Conservation (phyloP, 352 stramenopile genomes). For the Pythium monospermum region DNA sequence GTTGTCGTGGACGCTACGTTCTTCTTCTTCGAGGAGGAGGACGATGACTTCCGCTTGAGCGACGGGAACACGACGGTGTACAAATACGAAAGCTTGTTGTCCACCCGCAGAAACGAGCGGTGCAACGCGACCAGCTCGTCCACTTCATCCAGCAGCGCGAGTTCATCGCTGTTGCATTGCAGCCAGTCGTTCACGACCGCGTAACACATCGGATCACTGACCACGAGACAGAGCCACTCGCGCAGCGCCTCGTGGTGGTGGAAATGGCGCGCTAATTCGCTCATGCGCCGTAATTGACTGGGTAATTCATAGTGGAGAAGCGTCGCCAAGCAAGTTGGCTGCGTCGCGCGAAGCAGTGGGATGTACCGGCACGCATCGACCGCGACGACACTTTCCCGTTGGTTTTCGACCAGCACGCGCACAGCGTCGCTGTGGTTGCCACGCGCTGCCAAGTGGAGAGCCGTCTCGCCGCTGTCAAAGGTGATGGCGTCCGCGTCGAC, state of each 20-base stretch:
- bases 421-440: conserved; percentile 28
- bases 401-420: conserved; percentile 31
- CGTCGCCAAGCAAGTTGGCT: conserved; percentile 29
- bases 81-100: conserved; percentile 65
- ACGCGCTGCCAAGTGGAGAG: conserved; percentile 52
- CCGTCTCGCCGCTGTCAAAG: conserved; percentile 36
- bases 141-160: conserved; percentile 44
- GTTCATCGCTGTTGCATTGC: conserved; percentile 30
- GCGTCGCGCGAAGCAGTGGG: conserved; percentile 35
- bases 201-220: conserved; percentile 38
- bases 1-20: not conserved
- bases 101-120: conserved; percentile 48
- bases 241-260: conserved; percentile 37
- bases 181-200: conserved; percentile 75
- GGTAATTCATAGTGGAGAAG: conserved; percentile 57
- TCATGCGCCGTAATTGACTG: conserved; percentile 46
- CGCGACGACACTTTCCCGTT: conserved; percentile 31
- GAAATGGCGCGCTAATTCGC: conserved; percentile 43
- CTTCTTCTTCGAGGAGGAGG: not conserved
- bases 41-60: conserved; percentile 2
- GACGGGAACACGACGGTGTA: conserved; percentile 31
- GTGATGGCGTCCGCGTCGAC: conserved; percentile 38
- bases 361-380: conserved; percentile 49
- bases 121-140: conserved; percentile 43
- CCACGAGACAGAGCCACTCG: conserved; percentile 40